Conservation (phyloP, 176 grass and related monocot species). For the Carex kokanica region DNA sequence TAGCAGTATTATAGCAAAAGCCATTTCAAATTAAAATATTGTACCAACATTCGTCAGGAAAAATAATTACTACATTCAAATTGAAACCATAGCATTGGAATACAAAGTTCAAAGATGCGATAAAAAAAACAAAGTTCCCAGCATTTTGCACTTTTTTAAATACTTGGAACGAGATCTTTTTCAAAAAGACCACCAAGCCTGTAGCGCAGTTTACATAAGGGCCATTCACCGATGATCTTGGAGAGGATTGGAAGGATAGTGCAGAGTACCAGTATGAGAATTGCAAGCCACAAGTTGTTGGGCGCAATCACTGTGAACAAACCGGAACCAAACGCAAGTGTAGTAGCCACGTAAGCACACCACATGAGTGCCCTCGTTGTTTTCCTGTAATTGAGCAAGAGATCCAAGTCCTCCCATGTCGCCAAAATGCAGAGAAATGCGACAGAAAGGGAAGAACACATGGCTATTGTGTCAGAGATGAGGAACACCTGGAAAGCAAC, state of each 20-base stretch:
- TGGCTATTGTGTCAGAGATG: neutral
- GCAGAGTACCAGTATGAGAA: neutral
- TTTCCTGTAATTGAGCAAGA: conserved; percentile 11
- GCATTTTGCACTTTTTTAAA: too few species aligned
- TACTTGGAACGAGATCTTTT: neutral
- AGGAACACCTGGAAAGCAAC: neutral
- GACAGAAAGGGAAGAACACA: too few species aligned
- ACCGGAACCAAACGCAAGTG: conserved; percentile 2
- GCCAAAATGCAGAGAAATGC: too few species aligned
- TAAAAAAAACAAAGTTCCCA: too few species aligned
- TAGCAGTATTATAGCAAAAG: too few species aligned
- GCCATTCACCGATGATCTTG: conserved; percentile 21
- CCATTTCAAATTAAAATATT: too few species aligned
- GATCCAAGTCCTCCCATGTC: conserved; percentile 9
- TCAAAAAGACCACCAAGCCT: neutral
- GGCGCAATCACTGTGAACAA: conserved; percentile 5
- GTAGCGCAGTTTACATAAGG: neutral
- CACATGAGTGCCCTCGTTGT: conserved; percentile 11
- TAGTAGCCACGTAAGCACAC: neutral
- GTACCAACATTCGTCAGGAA: too few species aligned
- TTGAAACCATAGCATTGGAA: too few species aligned
- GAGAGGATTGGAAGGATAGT: conserved; percentile 5
- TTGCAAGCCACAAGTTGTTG: conserved; percentile 17
- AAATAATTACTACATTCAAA: too few species aligned
- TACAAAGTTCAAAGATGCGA: too few species aligned